Percentiles rank a stretch among this genome's conserved stretches.
These are phyloP conservation scores for Triangularia setosa DNA, from an alignment of 2,329 filamentous ascomycete genomes.

Conservation along the genomic window DNA sequence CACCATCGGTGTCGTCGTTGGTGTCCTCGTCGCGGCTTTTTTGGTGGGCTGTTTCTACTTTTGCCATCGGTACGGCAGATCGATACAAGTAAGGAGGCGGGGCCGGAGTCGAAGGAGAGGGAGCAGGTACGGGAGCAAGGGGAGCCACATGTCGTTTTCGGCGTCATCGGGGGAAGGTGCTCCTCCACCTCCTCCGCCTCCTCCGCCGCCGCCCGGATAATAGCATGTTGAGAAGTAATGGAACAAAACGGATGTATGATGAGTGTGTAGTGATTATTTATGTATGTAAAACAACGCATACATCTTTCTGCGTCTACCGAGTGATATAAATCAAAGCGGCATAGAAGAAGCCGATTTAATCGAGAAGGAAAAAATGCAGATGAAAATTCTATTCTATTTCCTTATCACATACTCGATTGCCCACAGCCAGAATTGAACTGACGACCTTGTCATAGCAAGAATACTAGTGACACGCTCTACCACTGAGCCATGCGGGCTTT, in stretches of 20 bases:
- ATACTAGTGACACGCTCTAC: slow-evolving; percentile 23
- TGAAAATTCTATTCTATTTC: no score
- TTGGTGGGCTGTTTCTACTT: slow-evolving; percentile 36
- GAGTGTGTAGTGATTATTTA: not conserved
- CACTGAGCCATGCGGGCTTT: slow-evolving; percentile 23
- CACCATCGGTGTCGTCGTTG: slow-evolving; percentile 42
- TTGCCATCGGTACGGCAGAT: slow-evolving; percentile 38
- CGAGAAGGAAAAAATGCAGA: no score
- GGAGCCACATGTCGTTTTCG: not conserved
- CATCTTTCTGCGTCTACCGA: not conserved
- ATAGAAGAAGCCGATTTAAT: no score
- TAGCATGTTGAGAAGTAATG: not conserved
- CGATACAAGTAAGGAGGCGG: slow-evolving; percentile 34
- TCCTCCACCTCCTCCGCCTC: not conserved
- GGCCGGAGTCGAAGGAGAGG: slow-evolving; percentile 23
- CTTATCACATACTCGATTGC: no score
- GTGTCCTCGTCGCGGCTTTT: slow-evolving; percentile 39
- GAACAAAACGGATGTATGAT: not conserved
- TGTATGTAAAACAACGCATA: not conserved
- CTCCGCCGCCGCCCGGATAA: not conserved
- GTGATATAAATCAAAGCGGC: no score
- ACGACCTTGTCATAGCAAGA: slow-evolving; percentile 17
- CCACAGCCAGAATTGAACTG: slow-evolving; percentile 15
- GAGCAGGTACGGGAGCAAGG: not conserved
- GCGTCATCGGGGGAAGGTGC: not conserved